Conservation (phyloP, 768 basidiomycete genomes). For the Holtermanniella nyarrowii region DNA sequence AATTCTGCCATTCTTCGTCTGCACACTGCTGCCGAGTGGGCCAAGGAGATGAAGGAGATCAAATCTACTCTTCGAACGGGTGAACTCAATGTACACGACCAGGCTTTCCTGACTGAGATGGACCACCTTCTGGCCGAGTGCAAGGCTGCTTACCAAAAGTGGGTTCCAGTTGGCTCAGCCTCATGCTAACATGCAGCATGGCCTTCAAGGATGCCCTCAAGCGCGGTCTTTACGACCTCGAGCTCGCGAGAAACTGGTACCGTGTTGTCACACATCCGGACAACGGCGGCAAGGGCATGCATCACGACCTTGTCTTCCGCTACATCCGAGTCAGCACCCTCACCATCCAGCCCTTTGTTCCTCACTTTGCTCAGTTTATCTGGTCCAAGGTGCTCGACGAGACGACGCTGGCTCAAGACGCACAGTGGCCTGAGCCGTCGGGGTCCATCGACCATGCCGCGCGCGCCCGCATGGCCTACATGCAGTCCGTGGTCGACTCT, state of each 20-base stretch:
- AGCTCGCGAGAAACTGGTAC: conserved; percentile 88
- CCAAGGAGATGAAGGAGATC: conserved; percentile 76
- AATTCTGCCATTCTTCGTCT: conserved; percentile 92
- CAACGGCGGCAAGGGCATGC: conserved; percentile 61
- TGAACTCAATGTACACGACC: conserved; percentile 61
- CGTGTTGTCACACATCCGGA: conserved; percentile 74
- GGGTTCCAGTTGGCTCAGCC: conserved; percentile 36
- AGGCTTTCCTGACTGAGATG: conserved; percentile 82
- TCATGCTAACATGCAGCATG: conserved; percentile 48
- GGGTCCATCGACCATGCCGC: conserved; percentile 53
- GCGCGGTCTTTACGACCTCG: conserved; percentile 89
- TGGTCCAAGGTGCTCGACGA: conserved; percentile 67
- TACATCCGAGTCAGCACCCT: conserved; percentile 77
- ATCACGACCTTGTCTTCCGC: conserved; percentile 69
- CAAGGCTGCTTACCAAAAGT: conserved; percentile 72
- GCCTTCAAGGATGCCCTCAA: conserved; percentile 94
- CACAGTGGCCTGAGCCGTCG: conserved; percentile 66
- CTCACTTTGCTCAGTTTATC: conserved; percentile 88
- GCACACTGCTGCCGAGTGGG: conserved; percentile 83
- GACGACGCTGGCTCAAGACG: conserved; percentile 65
- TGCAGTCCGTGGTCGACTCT: conserved; percentile 80
- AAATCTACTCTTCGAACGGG: conserved; percentile 58
- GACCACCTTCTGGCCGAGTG: conserved; percentile 73
- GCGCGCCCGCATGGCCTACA: conserved; percentile 69
- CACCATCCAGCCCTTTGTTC: conserved; percentile 74